Percentiles rank a stretch among this genome's conserved stretches.
These are phyloP conservation scores for Dipteronia sinensis DNA, from an alignment of 345 rosid species.

Conservation along the genomic window DNA sequence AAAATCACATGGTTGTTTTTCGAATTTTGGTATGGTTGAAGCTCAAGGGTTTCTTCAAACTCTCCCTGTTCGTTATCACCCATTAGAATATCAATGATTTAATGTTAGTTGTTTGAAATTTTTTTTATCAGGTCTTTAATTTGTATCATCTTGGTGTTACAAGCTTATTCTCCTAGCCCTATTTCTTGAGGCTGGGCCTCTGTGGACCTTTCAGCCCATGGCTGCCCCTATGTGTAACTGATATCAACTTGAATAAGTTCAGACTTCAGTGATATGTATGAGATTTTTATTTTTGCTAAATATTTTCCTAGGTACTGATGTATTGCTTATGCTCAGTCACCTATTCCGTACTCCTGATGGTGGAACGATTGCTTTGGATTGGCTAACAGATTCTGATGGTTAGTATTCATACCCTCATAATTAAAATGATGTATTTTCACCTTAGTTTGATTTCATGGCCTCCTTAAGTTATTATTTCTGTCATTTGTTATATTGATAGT, in stretches of 20 bases:
- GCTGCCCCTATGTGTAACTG: neutral
- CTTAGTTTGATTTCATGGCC: neutral
- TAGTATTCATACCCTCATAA: constrained; percentile 11
- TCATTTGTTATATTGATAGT: constrained; percentile 3
- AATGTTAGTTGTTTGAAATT: no score
- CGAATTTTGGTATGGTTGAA: no score
- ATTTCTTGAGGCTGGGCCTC: neutral
- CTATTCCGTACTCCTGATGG: constrained; percentile 36
- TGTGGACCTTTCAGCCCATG: neutral
- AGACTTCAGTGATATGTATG: neutral
- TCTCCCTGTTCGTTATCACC: no score
- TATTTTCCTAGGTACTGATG: neutral
- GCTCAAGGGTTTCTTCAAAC: no score
- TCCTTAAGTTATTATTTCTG: neutral
- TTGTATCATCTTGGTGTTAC: neutral
- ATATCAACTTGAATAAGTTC: neutral
- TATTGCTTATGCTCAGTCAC: constrained; percentile 19
- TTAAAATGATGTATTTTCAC: neutral
- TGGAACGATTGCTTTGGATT: constrained; percentile 46
- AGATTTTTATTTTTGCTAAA: neutral
- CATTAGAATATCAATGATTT: no score
- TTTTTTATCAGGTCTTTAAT: no score
- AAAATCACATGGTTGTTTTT: no score
- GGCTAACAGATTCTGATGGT: constrained; percentile 35
- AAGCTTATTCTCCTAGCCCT: neutral